Evolutionary conservation across 768 basidiomycete species (phyloP).

Genomic region (Trichaptum fuscoviolaceum): DNA sequence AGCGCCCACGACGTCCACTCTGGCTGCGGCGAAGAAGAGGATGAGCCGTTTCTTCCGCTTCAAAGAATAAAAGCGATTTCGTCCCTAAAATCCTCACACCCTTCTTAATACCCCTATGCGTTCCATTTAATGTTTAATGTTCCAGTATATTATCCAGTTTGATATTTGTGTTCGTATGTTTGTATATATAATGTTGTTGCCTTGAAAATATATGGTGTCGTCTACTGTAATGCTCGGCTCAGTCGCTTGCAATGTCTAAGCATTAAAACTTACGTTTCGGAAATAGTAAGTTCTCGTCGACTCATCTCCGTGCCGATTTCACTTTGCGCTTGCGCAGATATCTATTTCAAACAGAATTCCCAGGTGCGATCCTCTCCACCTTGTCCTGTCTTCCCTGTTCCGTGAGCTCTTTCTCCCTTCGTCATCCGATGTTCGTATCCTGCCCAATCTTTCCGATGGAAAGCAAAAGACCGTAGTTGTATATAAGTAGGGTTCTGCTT

Average conservation of each 20-base stretch:
- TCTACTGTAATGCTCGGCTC: not conserved
- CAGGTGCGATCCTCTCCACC: constrained; percentile 82
- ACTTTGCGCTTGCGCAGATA: not conserved
- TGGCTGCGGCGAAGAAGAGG: not conserved
- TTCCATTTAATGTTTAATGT: not conserved
- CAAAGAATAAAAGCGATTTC: not conserved
- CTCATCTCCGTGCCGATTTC: not conserved
- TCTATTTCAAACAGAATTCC: constrained; percentile 61
- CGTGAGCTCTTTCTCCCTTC: constrained; percentile 72
- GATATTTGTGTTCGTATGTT: not conserved
- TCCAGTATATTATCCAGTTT: not conserved
- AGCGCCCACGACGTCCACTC: not conserved
- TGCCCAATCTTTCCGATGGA: constrained; percentile 63
- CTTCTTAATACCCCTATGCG: not conserved
- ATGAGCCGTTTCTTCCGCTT: constrained; percentile 1
- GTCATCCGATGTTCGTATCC: constrained; percentile 96
- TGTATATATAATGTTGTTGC: not conserved
- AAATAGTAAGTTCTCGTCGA: not conserved
- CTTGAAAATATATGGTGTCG: not conserved
- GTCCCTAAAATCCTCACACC: not conserved
- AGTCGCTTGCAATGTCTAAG: not conserved
- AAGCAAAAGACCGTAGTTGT: constrained; percentile 74
- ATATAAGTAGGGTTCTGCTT: constrained; percentile 62
- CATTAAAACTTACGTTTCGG: not conserved
- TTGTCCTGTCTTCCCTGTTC: constrained; percentile 60